These are phyloP conservation scores for Secale cereale DNA, from an alignment of 176 grass and related monocot genomes.

Conservation along the genomic window DNA sequence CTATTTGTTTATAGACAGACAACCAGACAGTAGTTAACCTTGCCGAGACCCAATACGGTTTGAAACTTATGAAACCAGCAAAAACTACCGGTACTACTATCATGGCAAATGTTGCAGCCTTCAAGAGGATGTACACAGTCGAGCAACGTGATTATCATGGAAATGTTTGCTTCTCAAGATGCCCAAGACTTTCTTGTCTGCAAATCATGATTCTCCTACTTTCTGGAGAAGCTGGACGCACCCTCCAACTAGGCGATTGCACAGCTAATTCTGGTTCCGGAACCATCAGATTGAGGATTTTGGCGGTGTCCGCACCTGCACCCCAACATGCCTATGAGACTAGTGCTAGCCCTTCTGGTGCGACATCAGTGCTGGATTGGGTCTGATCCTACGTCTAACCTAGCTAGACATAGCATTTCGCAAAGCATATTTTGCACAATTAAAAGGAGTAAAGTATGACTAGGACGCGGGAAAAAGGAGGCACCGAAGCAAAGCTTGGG, in stretches of 20 bases:
- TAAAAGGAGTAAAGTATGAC: conserved; percentile 27
- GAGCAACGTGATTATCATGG: neutral
- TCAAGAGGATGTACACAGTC: no score
- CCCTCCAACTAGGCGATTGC: neutral
- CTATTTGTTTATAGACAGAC: no score
- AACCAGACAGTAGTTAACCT: neutral
- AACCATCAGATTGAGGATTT: conserved; percentile 20
- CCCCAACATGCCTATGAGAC: neutral
- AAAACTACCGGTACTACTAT: neutral
- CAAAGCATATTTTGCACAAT: neutral
- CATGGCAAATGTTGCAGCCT: no score
- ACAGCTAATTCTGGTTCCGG: neutral
- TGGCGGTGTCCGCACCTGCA: neutral
- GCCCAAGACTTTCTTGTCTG: neutral
- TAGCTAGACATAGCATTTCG: neutral
- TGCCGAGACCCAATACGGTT: neutral
- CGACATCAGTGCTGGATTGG: conserved; percentile 13
- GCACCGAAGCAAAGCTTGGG: neutral
- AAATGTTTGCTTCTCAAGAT: neutral
- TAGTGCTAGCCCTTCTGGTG: conserved; percentile 2
- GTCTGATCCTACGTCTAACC: neutral
- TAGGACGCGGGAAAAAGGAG: neutral
- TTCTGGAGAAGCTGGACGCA: neutral
- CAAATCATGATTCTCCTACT: neutral
- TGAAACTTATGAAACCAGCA: neutral